phyloP scores from a whole-genome alignment of 768 basidiomycete genomes.

The Mrakia frigida region DNA sequence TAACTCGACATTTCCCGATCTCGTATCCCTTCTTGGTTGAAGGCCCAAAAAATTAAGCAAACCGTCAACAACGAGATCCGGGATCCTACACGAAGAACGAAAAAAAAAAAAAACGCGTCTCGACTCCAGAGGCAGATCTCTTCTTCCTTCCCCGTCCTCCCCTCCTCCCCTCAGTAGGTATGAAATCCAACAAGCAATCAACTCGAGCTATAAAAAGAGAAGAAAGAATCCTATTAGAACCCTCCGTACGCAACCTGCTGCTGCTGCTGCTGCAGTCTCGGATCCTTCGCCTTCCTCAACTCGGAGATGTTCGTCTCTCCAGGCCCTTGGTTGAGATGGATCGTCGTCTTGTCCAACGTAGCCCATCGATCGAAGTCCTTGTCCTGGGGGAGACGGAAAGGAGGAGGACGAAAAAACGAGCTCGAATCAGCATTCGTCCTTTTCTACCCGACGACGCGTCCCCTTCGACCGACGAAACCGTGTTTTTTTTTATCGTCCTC shows the following conservation, averaged over 20 bases:
- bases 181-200: too few relatives aligned
- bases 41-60: too few relatives aligned
- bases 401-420: not conserved
- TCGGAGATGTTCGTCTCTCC: not conserved
- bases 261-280: not conserved
- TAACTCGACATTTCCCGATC: too few relatives aligned
- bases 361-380: slow-evolving; percentile 1
- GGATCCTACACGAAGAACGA: too few relatives aligned
- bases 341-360: not conserved
- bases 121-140: too few relatives aligned
- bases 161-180: too few relatives aligned
- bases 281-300: not conserved
- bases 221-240: too few relatives aligned
- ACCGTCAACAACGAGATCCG: too few relatives aligned
- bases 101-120: too few relatives aligned
- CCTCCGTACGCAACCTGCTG: not conserved
- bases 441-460: not conserved
- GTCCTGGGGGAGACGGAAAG: not conserved
- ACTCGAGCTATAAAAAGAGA: too few relatives aligned
- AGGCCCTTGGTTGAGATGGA: not conserved
- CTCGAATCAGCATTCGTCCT: not conserved
- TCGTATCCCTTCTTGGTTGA: too few relatives aligned
- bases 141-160: too few relatives aligned
- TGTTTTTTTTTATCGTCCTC: not conserved
- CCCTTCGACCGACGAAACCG: not conserved